Evolutionary conservation across 1,284 basidiomycete species (phyloP).

Genomic region (Coniferiporia weirii): DNA sequence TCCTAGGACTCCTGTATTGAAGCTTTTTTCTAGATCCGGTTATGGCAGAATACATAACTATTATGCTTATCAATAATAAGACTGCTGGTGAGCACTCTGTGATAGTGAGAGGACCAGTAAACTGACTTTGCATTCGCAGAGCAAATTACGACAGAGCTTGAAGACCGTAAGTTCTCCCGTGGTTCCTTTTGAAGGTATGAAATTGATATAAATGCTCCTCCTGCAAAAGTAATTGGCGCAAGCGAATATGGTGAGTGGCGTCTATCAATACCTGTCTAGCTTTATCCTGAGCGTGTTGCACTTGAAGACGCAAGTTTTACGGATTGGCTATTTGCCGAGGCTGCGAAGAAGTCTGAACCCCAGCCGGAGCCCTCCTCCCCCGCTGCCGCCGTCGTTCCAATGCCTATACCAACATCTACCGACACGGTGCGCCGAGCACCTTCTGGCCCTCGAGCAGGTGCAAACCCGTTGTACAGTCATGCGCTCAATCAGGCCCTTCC

Average conservation of each 20-base stretch:
- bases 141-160: conserved; percentile 76
- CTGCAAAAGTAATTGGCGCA: conserved; percentile 61
- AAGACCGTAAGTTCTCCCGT: conserved; percentile 60
- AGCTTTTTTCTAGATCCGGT: conserved; percentile 56
- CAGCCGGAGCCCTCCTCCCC: conserved; percentile 32
- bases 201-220: conserved; percentile 20
- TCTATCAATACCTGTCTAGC: background rate
- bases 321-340: conserved; percentile 78
- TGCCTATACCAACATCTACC: conserved; percentile 7
- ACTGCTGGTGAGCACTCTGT: conserved; percentile 48
- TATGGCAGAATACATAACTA: conserved; percentile 88
- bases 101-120: background rate
- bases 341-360: conserved; percentile 49
- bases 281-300: conserved; percentile 20
- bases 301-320: conserved; percentile 68
- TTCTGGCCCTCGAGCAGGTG: conserved; percentile 2
- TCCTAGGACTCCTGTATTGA: background rate
- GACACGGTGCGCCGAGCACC: background rate
- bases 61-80: conserved; percentile 91
- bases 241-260: conserved; percentile 17
- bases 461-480: conserved; percentile 30
- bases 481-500: conserved; percentile 54
- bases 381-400: conserved; percentile 18
- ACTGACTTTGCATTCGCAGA: conserved; percentile 37
- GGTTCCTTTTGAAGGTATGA: conserved; percentile 11